Evolutionary conservation across 2,329 filamentous ascomycete species (phyloP).

Genomic region (Pyricularia grisea): DNA sequence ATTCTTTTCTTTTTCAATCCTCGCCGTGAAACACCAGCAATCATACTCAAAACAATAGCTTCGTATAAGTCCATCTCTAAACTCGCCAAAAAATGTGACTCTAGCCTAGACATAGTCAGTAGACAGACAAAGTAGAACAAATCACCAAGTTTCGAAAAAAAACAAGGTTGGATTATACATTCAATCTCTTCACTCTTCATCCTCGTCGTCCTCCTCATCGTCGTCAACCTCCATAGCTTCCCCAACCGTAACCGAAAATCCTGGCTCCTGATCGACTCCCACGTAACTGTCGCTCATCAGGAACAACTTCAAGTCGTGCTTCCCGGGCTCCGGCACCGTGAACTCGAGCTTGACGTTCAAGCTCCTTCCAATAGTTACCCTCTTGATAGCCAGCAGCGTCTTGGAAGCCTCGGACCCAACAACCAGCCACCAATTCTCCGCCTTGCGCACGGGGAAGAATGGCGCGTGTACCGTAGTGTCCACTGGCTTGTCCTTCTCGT

Average conservation of each 20-base stretch:
- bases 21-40: neutral
- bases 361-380: conserved; percentile 71
- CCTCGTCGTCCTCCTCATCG: conserved; percentile 63
- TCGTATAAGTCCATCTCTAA: neutral
- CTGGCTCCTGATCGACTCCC: conserved; percentile 91
- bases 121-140: neutral
- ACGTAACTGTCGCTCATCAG: conserved; percentile 97
- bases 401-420: conserved; percentile 88
- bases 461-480: conserved; percentile 87
- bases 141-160: neutral
- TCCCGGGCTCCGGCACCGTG: conserved; percentile 72
- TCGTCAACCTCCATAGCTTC: conserved; percentile 95
- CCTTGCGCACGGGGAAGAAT: conserved; percentile 86
- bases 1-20: neutral
- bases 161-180: neutral
- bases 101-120: neutral
- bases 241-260: conserved; percentile 73
- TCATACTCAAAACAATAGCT: neutral
- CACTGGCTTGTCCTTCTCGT: conserved; percentile 56
- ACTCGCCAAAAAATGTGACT: neutral
- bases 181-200: conserved; percentile 4
- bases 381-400: conserved; percentile 85
- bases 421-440: conserved; percentile 98
- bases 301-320: conserved; percentile 83
- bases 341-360: conserved; percentile 78